A percentile compares a stretch with the other conserved stretches of the same genome.
Evolutionary conservation across 1,139 yeast genomes (phyloP).

Genomic region (Hemisphaericaspora xylofermentans): DNA sequence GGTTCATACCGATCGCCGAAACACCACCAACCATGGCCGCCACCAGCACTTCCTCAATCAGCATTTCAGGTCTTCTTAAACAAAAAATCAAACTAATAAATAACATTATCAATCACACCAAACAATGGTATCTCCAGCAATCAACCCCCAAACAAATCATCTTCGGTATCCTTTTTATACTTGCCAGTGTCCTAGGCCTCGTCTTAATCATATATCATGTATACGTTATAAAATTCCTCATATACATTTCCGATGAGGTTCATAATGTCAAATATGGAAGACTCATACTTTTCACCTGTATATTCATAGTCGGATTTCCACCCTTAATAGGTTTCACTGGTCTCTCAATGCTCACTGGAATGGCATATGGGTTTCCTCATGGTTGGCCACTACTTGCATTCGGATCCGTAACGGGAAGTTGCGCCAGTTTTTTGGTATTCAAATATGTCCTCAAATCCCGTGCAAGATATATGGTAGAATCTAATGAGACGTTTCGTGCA

Average conservation of each 20-base stretch:
- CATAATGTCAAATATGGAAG: conserved; percentile 49
- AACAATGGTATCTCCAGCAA: conserved; percentile 24
- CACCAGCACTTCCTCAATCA: neutral
- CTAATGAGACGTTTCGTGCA: conserved; percentile 69
- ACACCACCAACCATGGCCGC: neutral
- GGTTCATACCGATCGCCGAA: neutral
- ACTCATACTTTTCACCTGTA: conserved; percentile 47
- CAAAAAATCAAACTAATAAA: neutral
- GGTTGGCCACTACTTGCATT: conserved; percentile 80
- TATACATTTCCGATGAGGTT: conserved; percentile 48
- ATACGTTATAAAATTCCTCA: conserved; percentile 41
- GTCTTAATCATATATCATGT: conserved; percentile 49
- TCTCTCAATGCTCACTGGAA: conserved; percentile 68
- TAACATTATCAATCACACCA: conserved; percentile 4
- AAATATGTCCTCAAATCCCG: conserved; percentile 56
- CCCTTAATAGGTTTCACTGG: conserved; percentile 84
- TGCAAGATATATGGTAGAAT: conserved; percentile 49
- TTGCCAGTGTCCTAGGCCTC: conserved; percentile 24
- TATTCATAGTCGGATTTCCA: conserved; percentile 64
- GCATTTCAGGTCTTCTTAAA: neutral
- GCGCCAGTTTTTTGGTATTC: conserved; percentile 67
- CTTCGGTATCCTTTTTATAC: conserved; percentile 13
- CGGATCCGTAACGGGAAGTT: conserved; percentile 73
- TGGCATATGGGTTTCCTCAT: conserved; percentile 74
- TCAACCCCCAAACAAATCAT: conserved; percentile 16